Evolutionary conservation across 495 filamentous ascomycete species (phyloP), one percentile per base, ranked within the genome.

Genomic region (Annulohypoxylon nitens): DNA sequence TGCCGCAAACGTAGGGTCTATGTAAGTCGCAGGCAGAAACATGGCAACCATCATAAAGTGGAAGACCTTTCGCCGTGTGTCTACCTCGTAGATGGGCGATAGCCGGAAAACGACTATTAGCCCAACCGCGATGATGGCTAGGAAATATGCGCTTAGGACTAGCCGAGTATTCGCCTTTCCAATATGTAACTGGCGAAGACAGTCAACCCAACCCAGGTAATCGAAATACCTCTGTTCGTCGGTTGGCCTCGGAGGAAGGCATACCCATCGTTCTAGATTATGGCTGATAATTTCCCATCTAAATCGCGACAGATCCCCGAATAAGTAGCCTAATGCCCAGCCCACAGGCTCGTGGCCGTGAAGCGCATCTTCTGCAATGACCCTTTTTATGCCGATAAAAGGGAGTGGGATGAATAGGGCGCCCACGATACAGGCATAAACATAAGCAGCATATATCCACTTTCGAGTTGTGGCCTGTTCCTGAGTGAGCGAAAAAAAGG

Each of bases 31-130:
- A 10, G 96, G 93, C 2, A 98, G 86, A 69, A 99, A 92, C 93
- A 99, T 97, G 47, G 89, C 87, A 39, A 98, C 94, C 89, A 98
- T 97, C 89, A 94, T 97, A 70, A 95, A 96, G 80, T 99, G 96
- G 81, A 99, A 99, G 9, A 99, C 92, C 81, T 99, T 99, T 41
- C 96, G 89, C n/a, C 96, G 88, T 2, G 96, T 99, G 81, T 99
- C 97, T 39, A 98, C 94, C 81, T 97, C 93, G 73, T 82, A 87
- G 61, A 92, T 77, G 12, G 89, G 80, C 41, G 91, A 92, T 26
- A 98, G 85, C 37, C 87, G 87, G 65, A 93, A 86, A 4, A 98
- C 93, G 2, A 92, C 80, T 2, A 86, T 81, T 45, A 99, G 84
- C 1, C 95, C 97, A 7, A 89, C 73, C 23, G 85, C 75, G 36